Conservation (phyloP, 148 eudicot genomes). For the Nepenthes mirabilis region DNA sequence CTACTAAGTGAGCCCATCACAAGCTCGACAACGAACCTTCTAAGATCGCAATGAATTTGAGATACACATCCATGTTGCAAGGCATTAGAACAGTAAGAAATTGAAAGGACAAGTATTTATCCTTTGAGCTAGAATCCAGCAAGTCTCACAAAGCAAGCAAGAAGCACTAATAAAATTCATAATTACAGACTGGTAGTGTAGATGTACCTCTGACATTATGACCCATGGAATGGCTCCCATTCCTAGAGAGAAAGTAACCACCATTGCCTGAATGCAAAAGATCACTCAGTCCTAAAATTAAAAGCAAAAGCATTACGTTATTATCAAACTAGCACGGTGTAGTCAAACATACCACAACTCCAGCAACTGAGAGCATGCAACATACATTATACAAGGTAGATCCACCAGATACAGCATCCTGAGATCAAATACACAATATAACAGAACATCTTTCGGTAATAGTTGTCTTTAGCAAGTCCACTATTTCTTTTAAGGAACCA, state of each 20-base stretch:
- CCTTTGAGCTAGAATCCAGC: too few species aligned
- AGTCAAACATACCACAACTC: slow-evolving; percentile 73
- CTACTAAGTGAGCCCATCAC: too few species aligned
- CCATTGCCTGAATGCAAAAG: slow-evolving; percentile 49
- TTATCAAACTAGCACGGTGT: neutral
- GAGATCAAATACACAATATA: slow-evolving; percentile 1
- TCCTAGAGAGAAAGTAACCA: slow-evolving; percentile 20
- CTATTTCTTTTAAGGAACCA: neutral
- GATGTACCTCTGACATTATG: slow-evolving; percentile 13
- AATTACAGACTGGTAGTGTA: too few species aligned
- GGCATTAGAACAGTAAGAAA: too few species aligned
- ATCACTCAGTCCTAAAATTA: neutral
- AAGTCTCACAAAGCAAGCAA: too few species aligned
- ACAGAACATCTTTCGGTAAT: neutral
- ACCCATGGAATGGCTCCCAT: slow-evolving; percentile 14
- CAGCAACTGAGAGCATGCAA: slow-evolving; percentile 59
- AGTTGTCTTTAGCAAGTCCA: neutral
- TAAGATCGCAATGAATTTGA: too few species aligned
- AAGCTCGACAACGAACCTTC: too few species aligned
- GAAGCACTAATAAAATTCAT: neutral
- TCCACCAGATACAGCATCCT: slow-evolving; percentile 21
- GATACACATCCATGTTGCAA: too few species aligned
- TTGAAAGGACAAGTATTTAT: too few species aligned
- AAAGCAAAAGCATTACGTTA: neutral
- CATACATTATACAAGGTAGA: slow-evolving; percentile 47